Evolutionary conservation across 164 flowering plant species (phyloP).

Genomic region (Aristolochia fimbriata): DNA sequence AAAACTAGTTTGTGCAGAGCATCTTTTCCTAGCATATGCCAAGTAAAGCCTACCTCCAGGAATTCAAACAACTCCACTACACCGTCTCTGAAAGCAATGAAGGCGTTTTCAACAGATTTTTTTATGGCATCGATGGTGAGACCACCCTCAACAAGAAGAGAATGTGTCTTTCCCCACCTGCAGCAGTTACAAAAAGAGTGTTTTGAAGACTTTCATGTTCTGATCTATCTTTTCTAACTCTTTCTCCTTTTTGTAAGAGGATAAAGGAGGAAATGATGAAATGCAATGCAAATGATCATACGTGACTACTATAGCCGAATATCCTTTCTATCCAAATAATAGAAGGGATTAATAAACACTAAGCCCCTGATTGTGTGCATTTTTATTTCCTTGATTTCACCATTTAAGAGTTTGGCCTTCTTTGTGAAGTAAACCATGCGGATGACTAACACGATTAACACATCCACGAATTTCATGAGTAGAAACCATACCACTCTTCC

Average conservation of each 20-base stretch:
- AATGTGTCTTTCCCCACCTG: slow-evolving; percentile 95
- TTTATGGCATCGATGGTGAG: slow-evolving; percentile 65
- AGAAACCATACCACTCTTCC: slow-evolving; percentile 76
- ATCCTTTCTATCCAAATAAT: no score
- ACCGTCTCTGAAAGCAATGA: slow-evolving; percentile 82
- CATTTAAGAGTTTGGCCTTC: not conserved
- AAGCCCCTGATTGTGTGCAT: no score
- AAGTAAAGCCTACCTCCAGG: slow-evolving; percentile 53
- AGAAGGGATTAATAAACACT: not conserved
- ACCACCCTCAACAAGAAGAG: slow-evolving; percentile 88
- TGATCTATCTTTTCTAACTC: not conserved
- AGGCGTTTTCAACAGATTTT: slow-evolving; percentile 58
- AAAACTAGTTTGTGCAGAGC: not conserved
- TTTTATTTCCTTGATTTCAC: not conserved
- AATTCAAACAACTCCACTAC: slow-evolving; percentile 70
- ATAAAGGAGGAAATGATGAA: no score
- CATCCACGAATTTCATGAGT: not conserved
- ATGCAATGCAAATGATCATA: no score
- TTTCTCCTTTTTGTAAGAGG: no score
- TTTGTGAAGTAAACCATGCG: not conserved
- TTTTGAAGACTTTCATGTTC: not conserved
- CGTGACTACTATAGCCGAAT: no score
- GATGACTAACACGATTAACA: not conserved
- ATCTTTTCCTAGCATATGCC: not conserved
- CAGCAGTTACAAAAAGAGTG: slow-evolving; percentile 6